Conservation (phyloP, 2,329 filamentous ascomycete genomes). For the Penicillium sp. region DNA sequence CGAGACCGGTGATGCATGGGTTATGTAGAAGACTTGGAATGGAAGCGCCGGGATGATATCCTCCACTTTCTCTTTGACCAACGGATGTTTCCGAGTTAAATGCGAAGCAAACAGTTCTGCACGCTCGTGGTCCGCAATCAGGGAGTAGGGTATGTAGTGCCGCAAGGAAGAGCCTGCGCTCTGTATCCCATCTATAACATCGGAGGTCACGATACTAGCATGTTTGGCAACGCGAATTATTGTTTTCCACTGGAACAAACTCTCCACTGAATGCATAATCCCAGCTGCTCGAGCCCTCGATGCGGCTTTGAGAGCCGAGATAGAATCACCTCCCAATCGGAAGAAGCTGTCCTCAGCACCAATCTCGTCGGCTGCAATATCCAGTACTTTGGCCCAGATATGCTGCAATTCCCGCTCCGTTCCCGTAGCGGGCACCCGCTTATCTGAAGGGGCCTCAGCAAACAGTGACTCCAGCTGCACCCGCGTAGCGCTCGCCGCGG, state of each 20-base stretch:
- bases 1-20: not conserved
- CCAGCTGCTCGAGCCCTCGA: constrained; percentile 4
- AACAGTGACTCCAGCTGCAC: constrained; percentile 2
- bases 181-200: not conserved
- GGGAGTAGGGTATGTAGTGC: not conserved
- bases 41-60: not conserved
- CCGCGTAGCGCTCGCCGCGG: not conserved
- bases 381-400: constrained; percentile 6
- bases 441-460: not conserved
- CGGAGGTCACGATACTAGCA: not conserved
- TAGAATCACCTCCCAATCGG: constrained; percentile 12
- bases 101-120: not conserved
- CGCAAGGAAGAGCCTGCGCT: not conserved
- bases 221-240: not conserved
- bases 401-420: constrained; percentile 2
- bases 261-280: not conserved
- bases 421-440: not conserved
- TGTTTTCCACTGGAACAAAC: constrained; percentile 9
- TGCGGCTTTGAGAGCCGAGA: constrained; percentile 6
- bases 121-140: not conserved
- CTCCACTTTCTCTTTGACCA: not conserved
- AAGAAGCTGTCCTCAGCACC: constrained; percentile 14
- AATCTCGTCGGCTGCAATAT: not conserved
- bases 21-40: not conserved
- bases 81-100: not conserved